phyloP scores from a whole-genome alignment of 305 asterid genomes.

The Rubia balearica region DNA sequence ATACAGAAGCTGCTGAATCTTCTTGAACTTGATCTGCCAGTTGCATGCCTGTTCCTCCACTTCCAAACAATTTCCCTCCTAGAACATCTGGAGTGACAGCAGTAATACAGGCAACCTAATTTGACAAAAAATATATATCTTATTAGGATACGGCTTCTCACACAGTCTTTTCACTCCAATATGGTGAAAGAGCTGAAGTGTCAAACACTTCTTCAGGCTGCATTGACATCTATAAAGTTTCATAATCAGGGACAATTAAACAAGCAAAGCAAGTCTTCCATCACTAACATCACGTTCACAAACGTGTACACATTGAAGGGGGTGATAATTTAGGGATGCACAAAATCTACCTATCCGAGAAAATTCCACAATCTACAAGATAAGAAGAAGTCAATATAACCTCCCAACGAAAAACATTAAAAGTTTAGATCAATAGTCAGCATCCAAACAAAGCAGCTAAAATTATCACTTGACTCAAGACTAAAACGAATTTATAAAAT shows the following conservation, averaged over 20 bases:
- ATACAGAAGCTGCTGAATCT: slow-evolving; percentile 24
- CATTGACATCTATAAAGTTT: background rate
- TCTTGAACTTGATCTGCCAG: slow-evolving; percentile 32
- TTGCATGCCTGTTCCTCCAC: slow-evolving; percentile 31
- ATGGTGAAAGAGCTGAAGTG: slow-evolving; percentile 1
- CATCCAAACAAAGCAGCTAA: background rate
- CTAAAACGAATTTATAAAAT: background rate
- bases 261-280: background rate
- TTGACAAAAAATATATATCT: slow-evolving; percentile 4
- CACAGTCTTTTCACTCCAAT: background rate
- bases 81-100: slow-evolving; percentile 27
- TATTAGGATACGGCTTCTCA: slow-evolving; percentile 9
- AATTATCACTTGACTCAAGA: slow-evolving; percentile 1
- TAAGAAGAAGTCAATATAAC: background rate
- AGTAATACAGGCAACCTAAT: slow-evolving; percentile 38
- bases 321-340: background rate
- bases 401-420: background rate
- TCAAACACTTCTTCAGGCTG: background rate
- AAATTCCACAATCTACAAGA: background rate
- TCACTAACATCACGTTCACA: background rate
- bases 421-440: background rate
- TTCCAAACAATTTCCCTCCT: slow-evolving; percentile 28
- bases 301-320: background rate
- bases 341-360: background rate
- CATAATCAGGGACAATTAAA: background rate